Evolutionary conservation across 2,329 filamentous ascomycete species (phyloP), one percentile per base, ranked within the genome.

Genomic region (Hypoxylon sp.): DNA sequence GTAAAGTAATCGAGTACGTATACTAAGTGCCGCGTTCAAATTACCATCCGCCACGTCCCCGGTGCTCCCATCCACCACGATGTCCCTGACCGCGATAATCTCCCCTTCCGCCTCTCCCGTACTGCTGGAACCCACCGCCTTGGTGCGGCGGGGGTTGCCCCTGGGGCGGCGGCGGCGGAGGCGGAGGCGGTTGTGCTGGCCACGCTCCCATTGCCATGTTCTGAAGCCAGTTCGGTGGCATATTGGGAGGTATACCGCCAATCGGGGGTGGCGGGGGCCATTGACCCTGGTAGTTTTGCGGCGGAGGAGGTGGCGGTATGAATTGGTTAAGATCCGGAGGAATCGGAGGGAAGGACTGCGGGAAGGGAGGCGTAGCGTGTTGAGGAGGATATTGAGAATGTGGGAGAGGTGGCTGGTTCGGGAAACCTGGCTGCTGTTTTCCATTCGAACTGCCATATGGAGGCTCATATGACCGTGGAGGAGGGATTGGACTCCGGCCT

Each of bases 71-170:
- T 2, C 73, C 72, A 27, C 74, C 74, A 21, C 68, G 70, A n/a
- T n/a, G 67, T 19, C 74, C 71, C 32, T 76, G 70, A 2, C 76
- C 76, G 19, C 76, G 74, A 63, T 75, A 74, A 5, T 71, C 71
- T 2, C 74, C 75, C 23, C 73, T 70, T 19, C 76, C 73, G 4
- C 76, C 74, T 51, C 75, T 69, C 7, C 74, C 72, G 7, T 77
- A 73, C 23, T 60, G 63, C 43, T 74, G 75, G 51, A 71, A 73
- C 25, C 70, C 70, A 23, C 72, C 69, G 4, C 57, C 67, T 27
- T 62, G 63, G n/a, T 63, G 59, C 19, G 45, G 65, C 9, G 54
- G 64, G 3, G 73, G 76, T 7, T 66, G 75, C 37, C 67, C 62
- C 34, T 59, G 68, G 8, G 67, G 71, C 6, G 64, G 71, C 14